These are phyloP conservation scores for Aureobasidium sp. DNA, from an alignment of 2,329 filamentous ascomycete species.

Conservation along the genomic window DNA sequence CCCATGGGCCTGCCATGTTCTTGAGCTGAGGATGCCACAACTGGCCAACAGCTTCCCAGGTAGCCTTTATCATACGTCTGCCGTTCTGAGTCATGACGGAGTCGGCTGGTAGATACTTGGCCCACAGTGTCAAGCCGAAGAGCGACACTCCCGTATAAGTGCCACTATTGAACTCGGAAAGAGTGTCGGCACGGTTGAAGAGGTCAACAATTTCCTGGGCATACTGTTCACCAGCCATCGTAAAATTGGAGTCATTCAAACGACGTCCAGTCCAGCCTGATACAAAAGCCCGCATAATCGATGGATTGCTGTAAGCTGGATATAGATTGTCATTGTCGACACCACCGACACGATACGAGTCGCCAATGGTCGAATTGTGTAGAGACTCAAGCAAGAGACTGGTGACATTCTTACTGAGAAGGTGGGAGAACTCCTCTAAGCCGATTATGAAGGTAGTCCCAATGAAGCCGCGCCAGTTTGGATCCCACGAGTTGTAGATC, in stretches of 20 bases:
- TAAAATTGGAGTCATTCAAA: constrained; percentile 53
- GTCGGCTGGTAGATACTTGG: constrained; percentile 49
- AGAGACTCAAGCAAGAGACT: constrained; percentile 47
- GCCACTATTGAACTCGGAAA: constrained; percentile 57
- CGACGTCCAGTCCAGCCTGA: constrained; percentile 52
- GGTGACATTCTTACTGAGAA: constrained; percentile 36
- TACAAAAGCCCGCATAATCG: constrained; percentile 57
- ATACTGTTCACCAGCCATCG: constrained; percentile 48
- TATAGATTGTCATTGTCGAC: constrained; percentile 56
- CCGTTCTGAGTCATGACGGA: constrained; percentile 50
- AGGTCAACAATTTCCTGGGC: constrained; percentile 50
- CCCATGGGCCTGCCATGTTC: constrained; percentile 59
- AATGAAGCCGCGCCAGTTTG: constrained; percentile 59
- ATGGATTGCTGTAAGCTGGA: constrained; percentile 53
- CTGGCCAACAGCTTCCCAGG: constrained; percentile 45
- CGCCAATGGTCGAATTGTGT: constrained; percentile 50
- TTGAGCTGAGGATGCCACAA: constrained; percentile 54
- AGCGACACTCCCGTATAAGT: constrained; percentile 58
- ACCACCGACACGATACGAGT: constrained; percentile 55
- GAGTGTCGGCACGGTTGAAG: constrained; percentile 48
- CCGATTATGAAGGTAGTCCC: constrained; percentile 53
- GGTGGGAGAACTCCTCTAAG: constrained; percentile 50
- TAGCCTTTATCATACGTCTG: constrained; percentile 44
- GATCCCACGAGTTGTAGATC: constrained; percentile 55
- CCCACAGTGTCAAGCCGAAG: constrained; percentile 52